These are phyloP conservation scores for Penicillium odoratum DNA, from an alignment of 495 filamentous ascomycete species.

Conservation along the genomic window DNA sequence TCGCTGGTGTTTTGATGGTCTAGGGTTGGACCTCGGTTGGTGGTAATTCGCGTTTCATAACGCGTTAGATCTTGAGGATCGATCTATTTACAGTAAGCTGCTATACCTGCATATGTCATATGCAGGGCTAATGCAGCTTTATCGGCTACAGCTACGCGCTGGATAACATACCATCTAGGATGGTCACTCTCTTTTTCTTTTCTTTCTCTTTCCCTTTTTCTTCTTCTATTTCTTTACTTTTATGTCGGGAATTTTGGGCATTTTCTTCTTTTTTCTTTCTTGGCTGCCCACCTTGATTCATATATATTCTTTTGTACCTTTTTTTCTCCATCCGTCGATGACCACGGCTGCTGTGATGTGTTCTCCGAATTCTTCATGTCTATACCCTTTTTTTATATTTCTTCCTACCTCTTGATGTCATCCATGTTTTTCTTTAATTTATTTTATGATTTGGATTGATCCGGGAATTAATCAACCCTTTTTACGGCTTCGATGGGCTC, in stretches of 20 bases:
- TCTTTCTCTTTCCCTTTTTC: neutral
- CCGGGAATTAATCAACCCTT: constrained; percentile 12
- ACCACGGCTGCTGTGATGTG: constrained; percentile 25
- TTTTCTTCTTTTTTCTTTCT: constrained; percentile 11
- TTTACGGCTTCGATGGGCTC: constrained; percentile 10
- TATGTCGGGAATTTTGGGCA: constrained; percentile 3
- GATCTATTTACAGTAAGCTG: neutral
- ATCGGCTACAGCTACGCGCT: neutral
- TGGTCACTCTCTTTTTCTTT: constrained; percentile 1
- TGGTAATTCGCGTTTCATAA: neutral
- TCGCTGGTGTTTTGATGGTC: constrained; percentile 46
- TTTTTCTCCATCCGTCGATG: constrained; percentile 15
- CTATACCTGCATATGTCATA: no score
- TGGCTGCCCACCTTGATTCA: constrained; percentile 1
- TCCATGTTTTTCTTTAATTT: constrained; percentile 15
- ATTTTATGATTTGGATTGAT: constrained; percentile 16
- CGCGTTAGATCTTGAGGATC: constrained; percentile 20
- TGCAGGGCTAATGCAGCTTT: neutral
- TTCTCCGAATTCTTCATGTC: constrained; percentile 28
- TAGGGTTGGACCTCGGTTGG: constrained; percentile 15
- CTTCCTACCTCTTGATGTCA: constrained; percentile 14
- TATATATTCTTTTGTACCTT: constrained; percentile 24
- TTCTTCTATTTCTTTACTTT: no score
- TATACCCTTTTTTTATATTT: constrained; percentile 31
- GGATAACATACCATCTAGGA: constrained; percentile 9